phyloP scores from a whole-genome alignment of 164 flowering plant genomes.

The Umbilicus rupestris region DNA sequence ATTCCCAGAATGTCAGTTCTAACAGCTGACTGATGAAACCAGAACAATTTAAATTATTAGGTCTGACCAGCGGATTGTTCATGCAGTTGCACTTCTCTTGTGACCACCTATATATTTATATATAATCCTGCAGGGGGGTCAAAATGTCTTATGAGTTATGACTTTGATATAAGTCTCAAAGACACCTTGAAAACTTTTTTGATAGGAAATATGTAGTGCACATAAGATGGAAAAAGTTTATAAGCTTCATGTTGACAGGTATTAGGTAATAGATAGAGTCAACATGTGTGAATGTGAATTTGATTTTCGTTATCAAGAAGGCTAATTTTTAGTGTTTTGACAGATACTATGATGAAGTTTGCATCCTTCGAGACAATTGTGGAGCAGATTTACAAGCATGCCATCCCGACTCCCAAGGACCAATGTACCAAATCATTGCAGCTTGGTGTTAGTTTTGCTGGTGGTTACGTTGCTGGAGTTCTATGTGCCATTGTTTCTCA shows the following conservation, averaged over 20 bases:
- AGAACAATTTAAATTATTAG: not conserved
- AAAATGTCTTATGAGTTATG: too few species aligned
- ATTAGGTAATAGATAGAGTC: not conserved
- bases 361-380: conserved; percentile 81
- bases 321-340: not conserved
- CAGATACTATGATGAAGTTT: conserved; percentile 92
- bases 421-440: conserved; percentile 64
- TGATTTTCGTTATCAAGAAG: not conserved
- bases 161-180: too few species aligned
- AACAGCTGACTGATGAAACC: not conserved
- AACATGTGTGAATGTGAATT: not conserved
- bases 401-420: conserved; percentile 57
- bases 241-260: not conserved
- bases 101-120: too few species aligned
- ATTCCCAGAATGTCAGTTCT: not conserved
- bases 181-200: too few species aligned
- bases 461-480: conserved; percentile 85
- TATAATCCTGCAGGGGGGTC: too few species aligned
- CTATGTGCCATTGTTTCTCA: conserved; percentile 81
- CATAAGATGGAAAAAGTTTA: not conserved
- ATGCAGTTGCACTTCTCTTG: too few species aligned
- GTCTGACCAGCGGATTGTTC: not conserved
- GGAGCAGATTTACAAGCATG: conserved; percentile 66
- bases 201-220: not conserved
- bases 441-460: conserved; percentile 80